Conservation (phyloP, 192 early-diverging fungal species). For the Rhizoclosmatium globosum region DNA sequence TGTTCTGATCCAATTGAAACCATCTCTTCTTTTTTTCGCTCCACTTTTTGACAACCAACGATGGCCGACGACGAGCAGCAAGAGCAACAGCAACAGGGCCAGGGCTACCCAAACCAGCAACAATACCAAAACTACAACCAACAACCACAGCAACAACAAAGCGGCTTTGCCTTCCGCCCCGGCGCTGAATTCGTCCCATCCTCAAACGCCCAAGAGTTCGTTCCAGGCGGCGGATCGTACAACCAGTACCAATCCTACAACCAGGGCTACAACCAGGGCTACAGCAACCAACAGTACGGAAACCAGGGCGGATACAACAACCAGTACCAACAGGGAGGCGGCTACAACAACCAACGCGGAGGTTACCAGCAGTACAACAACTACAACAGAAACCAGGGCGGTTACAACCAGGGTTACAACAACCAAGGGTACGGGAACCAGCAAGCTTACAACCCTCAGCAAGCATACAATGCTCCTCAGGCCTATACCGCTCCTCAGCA, state of each 20-base stretch:
- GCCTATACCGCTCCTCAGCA: conserved; percentile 38
- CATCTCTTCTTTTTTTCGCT: not conserved
- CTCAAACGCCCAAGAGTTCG: conserved; percentile 69
- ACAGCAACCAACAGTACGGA: conserved; percentile 18
- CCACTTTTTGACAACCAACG: not conserved
- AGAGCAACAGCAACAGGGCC: not conserved
- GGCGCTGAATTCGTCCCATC: conserved; percentile 55
- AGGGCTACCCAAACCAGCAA: not conserved
- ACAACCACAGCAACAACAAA: conserved; percentile 13
- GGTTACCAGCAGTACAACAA: conserved; percentile 25
- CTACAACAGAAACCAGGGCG: conserved; percentile 33
- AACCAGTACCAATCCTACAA: conserved; percentile 32
- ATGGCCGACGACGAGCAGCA: conserved; percentile 27
- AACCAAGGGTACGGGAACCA: conserved; percentile 31
- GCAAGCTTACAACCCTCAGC: conserved; percentile 35
- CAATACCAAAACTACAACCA: not conserved
- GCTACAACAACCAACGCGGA: conserved; percentile 25
- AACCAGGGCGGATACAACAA: conserved; percentile 21
- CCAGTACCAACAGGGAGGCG: not conserved
- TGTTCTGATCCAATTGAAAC: too few relatives aligned
- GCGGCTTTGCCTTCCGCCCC: conserved; percentile 20
- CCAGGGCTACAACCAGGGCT: conserved; percentile 34
- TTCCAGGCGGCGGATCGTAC: conserved; percentile 54
- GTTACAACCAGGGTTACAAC: conserved; percentile 23
- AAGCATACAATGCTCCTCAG: too few relatives aligned